A percentile compares a stretch with the other conserved stretches of the same genome.
Evolutionary conservation across 495 filamentous ascomycete species (phyloP).

Genomic region (Jackrogersella minutella): DNA sequence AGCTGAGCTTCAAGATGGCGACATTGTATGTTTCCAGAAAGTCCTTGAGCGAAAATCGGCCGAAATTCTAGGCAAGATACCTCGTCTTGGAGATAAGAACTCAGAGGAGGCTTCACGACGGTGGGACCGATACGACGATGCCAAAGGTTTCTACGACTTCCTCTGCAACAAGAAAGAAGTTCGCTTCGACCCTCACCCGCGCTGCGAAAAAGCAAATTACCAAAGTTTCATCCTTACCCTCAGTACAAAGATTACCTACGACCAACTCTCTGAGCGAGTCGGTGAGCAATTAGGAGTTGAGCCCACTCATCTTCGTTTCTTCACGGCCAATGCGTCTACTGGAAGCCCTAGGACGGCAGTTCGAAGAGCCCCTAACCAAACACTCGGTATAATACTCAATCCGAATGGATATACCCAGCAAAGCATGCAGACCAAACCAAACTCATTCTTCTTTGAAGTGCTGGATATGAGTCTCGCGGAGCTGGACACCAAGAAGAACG

Average conservation of each 20-base stretch:
- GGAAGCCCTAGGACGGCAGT: slow-evolving; percentile 78
- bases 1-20: slow-evolving; percentile 95
- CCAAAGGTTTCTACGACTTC: slow-evolving; percentile 89
- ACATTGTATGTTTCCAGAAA: slow-evolving; percentile 94
- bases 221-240: slow-evolving; percentile 74
- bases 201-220: slow-evolving; percentile 56
- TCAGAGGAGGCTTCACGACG: slow-evolving; percentile 31
- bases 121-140: slow-evolving; percentile 65
- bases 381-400: slow-evolving; percentile 73
- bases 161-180: slow-evolving; percentile 83
- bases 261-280: slow-evolving; percentile 86
- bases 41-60: slow-evolving; percentile 56
- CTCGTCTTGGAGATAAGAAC: slow-evolving; percentile 39
- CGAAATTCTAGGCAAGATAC: slow-evolving; percentile 43
- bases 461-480: slow-evolving; percentile 94
- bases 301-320: slow-evolving; percentile 88
- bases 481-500: slow-evolving; percentile 83
- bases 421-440: slow-evolving; percentile 71
- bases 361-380: slow-evolving; percentile 71
- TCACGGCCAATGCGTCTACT: slow-evolving; percentile 75
- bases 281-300: slow-evolving; percentile 80
- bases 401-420: slow-evolving; percentile 60
- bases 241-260: slow-evolving; percentile 88
- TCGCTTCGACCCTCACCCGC: slow-evolving; percentile 68
- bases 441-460: slow-evolving; percentile 88